Evolutionary conservation across 192 early-diverging fungal species (phyloP), one percentile per base, ranked within the genome.

Genomic region (Rhizophlyctis rosea): DNA sequence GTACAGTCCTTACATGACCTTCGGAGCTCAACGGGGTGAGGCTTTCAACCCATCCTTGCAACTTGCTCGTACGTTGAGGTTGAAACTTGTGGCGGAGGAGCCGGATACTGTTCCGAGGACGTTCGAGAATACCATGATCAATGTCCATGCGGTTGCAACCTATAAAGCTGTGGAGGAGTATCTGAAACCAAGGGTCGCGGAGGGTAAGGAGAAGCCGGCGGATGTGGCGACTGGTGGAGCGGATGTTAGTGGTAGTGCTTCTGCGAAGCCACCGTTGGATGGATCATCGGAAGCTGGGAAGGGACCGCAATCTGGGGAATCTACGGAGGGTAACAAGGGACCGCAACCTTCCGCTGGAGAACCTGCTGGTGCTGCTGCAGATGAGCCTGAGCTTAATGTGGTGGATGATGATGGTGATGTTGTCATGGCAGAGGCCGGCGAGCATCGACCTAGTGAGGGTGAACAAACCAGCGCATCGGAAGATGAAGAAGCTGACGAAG

Each of bases 91-190:
- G 0, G 77, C 89, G 1, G 87, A 66, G 18, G 75, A 77, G 1
- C 36, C 64, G n/a, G 72, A 74, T 0, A 68, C 78, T 29, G 74
- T 77, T 24, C 78, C 86, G 23, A 58, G 54, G n/a, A 57, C 50
- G n/a, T 81, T 76, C 33, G 61, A 78, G 31, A 69, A 81, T 29
- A 48, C 90, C 14, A 70, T 89, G 2, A 84, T 96, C 5, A 87
- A 86, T 13, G 86, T 95, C 23, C 92, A 96, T 69, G 92, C 93
- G 4, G 78, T 96, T 5, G 89, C 90, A 3, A 89, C 90, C 0
- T 91, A 93, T 69, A 77, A 82, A 25, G 82, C 83, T 1, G 55
- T 96, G 11, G 91, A 95, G 60, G 86, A 91, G 21, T 96, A 91
- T 52, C 67, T 96, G 21, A 82, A 84, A 13, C 76, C 81, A 2